Evolutionary conservation across 805 yeast species (phyloP), one percentile per base, ranked within the genome.

Genomic region (Teunomyces barrocoloradensis): DNA sequence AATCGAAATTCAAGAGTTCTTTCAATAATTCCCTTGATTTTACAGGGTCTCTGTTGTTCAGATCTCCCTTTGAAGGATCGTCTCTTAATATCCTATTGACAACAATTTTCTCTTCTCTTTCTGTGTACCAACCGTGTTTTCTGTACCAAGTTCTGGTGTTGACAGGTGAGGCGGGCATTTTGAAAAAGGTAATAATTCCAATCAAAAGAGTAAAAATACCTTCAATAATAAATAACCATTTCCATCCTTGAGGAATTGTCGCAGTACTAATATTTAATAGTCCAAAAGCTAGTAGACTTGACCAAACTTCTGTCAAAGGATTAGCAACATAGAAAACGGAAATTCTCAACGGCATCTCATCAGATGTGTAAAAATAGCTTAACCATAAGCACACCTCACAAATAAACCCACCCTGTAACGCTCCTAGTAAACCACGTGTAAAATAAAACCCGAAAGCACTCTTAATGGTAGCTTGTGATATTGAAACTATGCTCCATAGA

Each of bases 321-420:
- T 75, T 69, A 3, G 85, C 74, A 23, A 80, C 73, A 77, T 84
- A 84, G 58, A 84, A 84, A 54, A 74, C 73, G 0, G 86, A 77
- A 21, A 84, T 64, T 47, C 89, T 67, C 23, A 81, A 60, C 1
- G 86, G 73, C 15, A 84, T 68, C 61, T 85, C 89, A 23, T 69
- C 61, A 27, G 77, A 58, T 6, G 81, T 84, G 65, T 79, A 85
- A 64, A 84, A 85, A 62, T 83, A 85, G 1, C 85, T 77, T 61
- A 85, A 66, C 81, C 85, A 85, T 39, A 84, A 64, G 47, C 79
- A 74, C 28, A 78, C 64, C 53, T 84, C 89, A 29, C 85, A 84
- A 44, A 85, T 83, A 33, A 60, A 60, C 1, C 64, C 65, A 41
- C 65, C 65, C 34, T 61, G 64, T 32, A 60, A 51, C 9, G 53